These are phyloP conservation scores for Phytophthora litchii DNA, from an alignment of 352 stramenopile genomes.

Conservation along the genomic window DNA sequence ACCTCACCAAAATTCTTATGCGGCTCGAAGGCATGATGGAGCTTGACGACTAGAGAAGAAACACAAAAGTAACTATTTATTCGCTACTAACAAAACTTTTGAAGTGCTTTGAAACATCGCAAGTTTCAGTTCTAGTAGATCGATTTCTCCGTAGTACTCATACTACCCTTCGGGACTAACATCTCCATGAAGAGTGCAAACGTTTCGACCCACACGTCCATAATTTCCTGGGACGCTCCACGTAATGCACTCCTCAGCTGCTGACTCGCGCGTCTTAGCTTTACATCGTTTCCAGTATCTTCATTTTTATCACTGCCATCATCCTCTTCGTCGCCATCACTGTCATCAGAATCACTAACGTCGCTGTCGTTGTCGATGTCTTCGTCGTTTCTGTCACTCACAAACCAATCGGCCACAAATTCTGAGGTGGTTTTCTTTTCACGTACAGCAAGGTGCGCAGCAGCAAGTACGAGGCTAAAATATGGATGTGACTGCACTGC, in stretches of 20 bases:
- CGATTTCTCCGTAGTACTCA: conserved; percentile 5
- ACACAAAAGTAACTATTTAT: conserved; percentile 15
- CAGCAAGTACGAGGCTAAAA: conserved; percentile 49
- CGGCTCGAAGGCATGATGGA: conserved; percentile 68
- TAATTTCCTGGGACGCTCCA: conserved; percentile 22
- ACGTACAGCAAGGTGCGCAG: conserved; percentile 45
- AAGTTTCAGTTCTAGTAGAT: neutral
- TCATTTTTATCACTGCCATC: conserved; percentile 2
- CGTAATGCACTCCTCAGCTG: conserved; percentile 21
- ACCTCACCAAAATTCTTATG: conserved; percentile 73
- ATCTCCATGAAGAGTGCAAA: conserved; percentile 60
- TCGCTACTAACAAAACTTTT: neutral
- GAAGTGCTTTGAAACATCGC: neutral
- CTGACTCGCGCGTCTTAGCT: conserved; percentile 12
- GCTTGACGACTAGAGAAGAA: conserved; percentile 42
- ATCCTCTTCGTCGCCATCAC: conserved; percentile 20
- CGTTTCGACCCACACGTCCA: conserved; percentile 40
- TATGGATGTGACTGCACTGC: conserved; percentile 44
- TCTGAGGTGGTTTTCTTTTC: conserved; percentile 39
- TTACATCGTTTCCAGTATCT: neutral
- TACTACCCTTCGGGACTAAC: conserved; percentile 46
- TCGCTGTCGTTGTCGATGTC: conserved; percentile 11
- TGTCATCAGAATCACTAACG: conserved; percentile 3
- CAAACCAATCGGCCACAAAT: conserved; percentile 32
- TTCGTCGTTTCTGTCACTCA: conserved; percentile 14